A percentile compares a stretch with the other conserved stretches of the same genome.
phyloP scores from a whole-genome alignment of 352 stramenopile genomes.

The Phytophthora vignae region DNA sequence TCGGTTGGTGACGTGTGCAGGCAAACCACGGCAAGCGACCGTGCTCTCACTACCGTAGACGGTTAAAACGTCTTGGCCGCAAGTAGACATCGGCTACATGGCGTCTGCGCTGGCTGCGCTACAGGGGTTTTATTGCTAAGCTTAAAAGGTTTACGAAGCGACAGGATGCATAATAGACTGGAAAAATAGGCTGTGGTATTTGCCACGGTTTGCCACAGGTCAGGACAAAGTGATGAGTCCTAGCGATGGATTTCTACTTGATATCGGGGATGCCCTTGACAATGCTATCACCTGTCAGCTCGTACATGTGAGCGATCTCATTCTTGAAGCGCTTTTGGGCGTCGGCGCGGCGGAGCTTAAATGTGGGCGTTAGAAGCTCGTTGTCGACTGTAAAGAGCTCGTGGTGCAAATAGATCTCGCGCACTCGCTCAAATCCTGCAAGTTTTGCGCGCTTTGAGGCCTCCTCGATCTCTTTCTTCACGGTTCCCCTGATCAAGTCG shows the following conservation, averaged over 20 bases:
- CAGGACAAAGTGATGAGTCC: background rate
- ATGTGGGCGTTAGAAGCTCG: conserved; percentile 96
- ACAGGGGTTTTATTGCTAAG: conserved; percentile 16
- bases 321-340: conserved; percentile 67
- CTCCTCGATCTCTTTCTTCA: conserved; percentile 67
- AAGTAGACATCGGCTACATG: conserved; percentile 6
- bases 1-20: conserved; percentile 24
- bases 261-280: conserved; percentile 42
- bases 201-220: conserved; percentile 6
- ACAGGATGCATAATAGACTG: conserved; percentile 32
- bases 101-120: background rate
- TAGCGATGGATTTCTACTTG: background rate
- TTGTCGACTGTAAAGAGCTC: conserved; percentile 95
- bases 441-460: conserved; percentile 69
- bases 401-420: conserved; percentile 91
- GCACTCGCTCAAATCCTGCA: conserved; percentile 94
- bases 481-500: conserved; percentile 40
- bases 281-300: conserved; percentile 62
- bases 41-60: conserved; percentile 58
- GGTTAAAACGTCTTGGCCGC: conserved; percentile 55
- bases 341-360: conserved; percentile 95
- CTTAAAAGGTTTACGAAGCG: conserved; percentile 15
- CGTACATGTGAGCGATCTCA: conserved; percentile 79
- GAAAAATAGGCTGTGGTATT: background rate
- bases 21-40: conserved; percentile 61